Percentiles rank a stretch among this genome's conserved stretches.
Evolutionary conservation across 257 asterid species (phyloP).

Genomic region (Leonotis leonurus): DNA sequence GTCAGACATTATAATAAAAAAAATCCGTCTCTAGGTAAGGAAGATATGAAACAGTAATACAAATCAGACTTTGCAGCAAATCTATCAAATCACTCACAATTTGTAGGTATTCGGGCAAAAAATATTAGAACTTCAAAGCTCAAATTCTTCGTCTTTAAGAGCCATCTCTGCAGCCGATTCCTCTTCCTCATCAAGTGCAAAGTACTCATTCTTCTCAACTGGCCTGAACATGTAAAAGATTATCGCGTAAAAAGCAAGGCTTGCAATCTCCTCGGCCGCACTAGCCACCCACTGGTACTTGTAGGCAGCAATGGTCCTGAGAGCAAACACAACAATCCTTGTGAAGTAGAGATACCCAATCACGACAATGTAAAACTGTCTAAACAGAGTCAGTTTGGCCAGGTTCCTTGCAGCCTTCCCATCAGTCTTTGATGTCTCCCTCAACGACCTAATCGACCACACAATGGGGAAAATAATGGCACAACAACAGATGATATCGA

Average conservation of each 20-base stretch:
- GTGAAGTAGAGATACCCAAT: slow-evolving; percentile 93
- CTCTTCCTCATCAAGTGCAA: slow-evolving; percentile 83
- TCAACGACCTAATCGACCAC: slow-evolving; percentile 91
- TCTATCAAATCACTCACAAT: slow-evolving; percentile 33
- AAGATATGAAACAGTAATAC: slow-evolving; percentile 21
- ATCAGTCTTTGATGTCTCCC: slow-evolving; percentile 94
- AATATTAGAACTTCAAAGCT: slow-evolving; percentile 48
- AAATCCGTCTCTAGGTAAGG: slow-evolving; percentile 11
- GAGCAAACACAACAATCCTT: slow-evolving; percentile 91
- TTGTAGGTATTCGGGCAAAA: slow-evolving; percentile 23
- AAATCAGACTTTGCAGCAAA: slow-evolving; percentile 22
- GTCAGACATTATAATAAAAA: slow-evolving; percentile 18
- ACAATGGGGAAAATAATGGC: slow-evolving; percentile 92
- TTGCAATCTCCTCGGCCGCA: slow-evolving; percentile 91
- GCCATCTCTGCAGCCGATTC: slow-evolving; percentile 92
- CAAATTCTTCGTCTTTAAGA: slow-evolving; percentile 83
- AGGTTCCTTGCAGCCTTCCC: slow-evolving; percentile 98
- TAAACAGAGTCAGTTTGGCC: slow-evolving; percentile 78
- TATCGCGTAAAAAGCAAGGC: slow-evolving; percentile 65
- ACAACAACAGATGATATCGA: slow-evolving; percentile 87
- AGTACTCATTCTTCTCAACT: slow-evolving; percentile 75
- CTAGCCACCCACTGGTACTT: slow-evolving; percentile 93
- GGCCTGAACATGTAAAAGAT: slow-evolving; percentile 99
- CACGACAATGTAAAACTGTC: slow-evolving; percentile 93
- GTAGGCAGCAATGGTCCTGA: slow-evolving; percentile 76